phyloP scores from a whole-genome alignment of 1,284 basidiomycete species.

The Neonothopanus nambi region DNA sequence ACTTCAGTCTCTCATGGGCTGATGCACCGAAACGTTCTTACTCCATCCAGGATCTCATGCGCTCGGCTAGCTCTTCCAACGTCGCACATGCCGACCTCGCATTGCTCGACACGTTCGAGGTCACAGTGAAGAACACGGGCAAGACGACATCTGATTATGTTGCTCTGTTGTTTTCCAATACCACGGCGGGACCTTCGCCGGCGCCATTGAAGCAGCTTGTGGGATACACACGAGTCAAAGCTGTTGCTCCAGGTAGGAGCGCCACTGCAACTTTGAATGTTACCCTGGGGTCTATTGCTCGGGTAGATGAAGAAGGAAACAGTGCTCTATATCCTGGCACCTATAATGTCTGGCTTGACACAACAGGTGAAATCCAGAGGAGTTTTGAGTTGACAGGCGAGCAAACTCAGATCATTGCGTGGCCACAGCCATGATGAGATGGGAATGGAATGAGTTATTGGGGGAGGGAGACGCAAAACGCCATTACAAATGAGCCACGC shows the following conservation, averaged over 20 bases:
- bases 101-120: constrained; percentile 46
- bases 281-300: constrained; percentile 50
- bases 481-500: too few species aligned
- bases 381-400: constrained; percentile 44
- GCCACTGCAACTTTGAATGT: constrained; percentile 42
- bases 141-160: constrained; percentile 54
- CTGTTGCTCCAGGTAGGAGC: constrained; percentile 36
- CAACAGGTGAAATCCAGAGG: constrained; percentile 25
- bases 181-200: constrained; percentile 48
- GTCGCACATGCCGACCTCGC: constrained; percentile 42
- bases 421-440: constrained; percentile 30
- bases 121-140: constrained; percentile 50
- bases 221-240: constrained; percentile 48
- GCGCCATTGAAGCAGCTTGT: constrained; percentile 54
- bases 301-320: constrained; percentile 48
- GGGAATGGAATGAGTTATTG: not conserved
- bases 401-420: constrained; percentile 39
- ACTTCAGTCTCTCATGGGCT: constrained; percentile 43
- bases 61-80: constrained; percentile 19
- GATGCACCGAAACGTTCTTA: constrained; percentile 34
- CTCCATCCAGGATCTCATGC: constrained; percentile 41
- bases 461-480: too few species aligned
- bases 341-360: constrained; percentile 48
- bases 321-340: constrained; percentile 48
- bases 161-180: constrained; percentile 51